These are phyloP conservation scores for Chlorella sorokiniana DNA, from an alignment of 139 green algal species.

Conservation along the genomic window DNA sequence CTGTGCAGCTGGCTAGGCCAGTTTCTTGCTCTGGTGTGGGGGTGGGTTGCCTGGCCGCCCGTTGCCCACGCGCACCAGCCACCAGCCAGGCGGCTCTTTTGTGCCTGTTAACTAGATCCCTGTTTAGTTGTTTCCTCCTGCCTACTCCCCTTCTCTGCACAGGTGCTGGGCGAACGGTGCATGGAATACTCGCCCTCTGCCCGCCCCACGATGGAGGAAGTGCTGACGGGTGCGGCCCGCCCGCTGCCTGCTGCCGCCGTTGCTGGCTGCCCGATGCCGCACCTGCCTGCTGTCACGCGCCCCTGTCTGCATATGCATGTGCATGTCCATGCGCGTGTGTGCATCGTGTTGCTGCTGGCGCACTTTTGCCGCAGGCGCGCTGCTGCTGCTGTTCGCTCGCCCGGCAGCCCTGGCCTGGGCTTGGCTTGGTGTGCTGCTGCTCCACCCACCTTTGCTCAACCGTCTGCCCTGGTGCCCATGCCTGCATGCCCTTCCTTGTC, in stretches of 20 bases:
- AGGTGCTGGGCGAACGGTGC: constrained; percentile 40
- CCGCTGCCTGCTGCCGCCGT: neutral
- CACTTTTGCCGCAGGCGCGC: too few species aligned
- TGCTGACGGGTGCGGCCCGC: constrained; percentile 26
- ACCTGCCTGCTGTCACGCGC: too few species aligned
- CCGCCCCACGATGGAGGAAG: constrained; percentile 44
- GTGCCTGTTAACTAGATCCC: neutral
- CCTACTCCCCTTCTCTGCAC: neutral
- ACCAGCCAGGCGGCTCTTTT: neutral
- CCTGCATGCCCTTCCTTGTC: neutral
- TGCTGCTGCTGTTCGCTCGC: too few species aligned
- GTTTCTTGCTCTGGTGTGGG: too few species aligned
- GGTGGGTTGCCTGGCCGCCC: too few species aligned
- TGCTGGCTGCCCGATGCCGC: neutral
- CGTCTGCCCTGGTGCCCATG: neutral
- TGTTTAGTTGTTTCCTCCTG: neutral
- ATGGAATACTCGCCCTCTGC: constrained; percentile 28
- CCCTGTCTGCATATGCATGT: too few species aligned
- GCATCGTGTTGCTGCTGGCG: too few species aligned
- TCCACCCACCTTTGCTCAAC: neutral
- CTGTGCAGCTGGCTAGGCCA: too few species aligned
- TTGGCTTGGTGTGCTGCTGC: neutral
- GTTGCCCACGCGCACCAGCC: too few species aligned
- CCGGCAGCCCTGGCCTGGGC: too few species aligned
- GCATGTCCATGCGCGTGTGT: too few species aligned